A percentile compares a stretch with the other conserved stretches of the same genome.
These are phyloP conservation scores for Aspergillus fumigatiaffinis DNA, from an alignment of 2,329 filamentous ascomycete genomes.

Conservation along the genomic window DNA sequence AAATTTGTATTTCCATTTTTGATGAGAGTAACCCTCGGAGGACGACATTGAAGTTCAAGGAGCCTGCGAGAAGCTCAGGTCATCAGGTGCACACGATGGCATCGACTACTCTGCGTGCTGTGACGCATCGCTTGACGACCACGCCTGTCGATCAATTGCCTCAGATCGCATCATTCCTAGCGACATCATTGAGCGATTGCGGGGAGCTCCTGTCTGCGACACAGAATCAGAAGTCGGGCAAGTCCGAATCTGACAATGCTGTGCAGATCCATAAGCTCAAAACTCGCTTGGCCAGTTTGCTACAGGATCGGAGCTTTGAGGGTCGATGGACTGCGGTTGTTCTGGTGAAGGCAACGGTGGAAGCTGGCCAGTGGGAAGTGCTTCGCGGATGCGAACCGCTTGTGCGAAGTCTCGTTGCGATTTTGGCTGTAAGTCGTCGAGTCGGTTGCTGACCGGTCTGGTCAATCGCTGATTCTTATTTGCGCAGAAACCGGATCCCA, in stretches of 20 bases:
- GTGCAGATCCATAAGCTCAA: conserved; percentile 78
- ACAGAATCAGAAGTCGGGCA: conserved; percentile 54
- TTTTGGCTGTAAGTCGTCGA: conserved; percentile 60
- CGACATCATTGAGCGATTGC: conserved; percentile 52
- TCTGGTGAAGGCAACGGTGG: conserved; percentile 74
- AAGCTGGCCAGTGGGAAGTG: conserved; percentile 80
- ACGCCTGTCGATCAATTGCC: conserved; percentile 71
- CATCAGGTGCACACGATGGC: conserved; percentile 21
- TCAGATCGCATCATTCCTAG: conserved; percentile 66
- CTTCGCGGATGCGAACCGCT: conserved; percentile 70
- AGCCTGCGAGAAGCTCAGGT: neutral
- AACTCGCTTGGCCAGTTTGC: conserved; percentile 69
- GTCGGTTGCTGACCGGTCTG: neutral
- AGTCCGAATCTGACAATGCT: conserved; percentile 61
- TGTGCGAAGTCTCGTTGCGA: conserved; percentile 69
- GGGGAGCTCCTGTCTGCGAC: conserved; percentile 59
- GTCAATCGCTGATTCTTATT: conserved; percentile 10
- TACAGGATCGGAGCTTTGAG: conserved; percentile 71
- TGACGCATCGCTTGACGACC: conserved; percentile 58
- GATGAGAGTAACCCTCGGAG: neutral
- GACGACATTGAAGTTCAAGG: neutral
- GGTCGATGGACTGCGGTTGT: conserved; percentile 75
- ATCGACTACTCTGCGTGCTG: conserved; percentile 38
- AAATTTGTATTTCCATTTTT: conserved; percentile 7
- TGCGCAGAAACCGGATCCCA: conserved; percentile 68